phyloP scores from a whole-genome alignment of 2,329 filamentous ascomycete species.

The Scedosporium minutisporum region DNA sequence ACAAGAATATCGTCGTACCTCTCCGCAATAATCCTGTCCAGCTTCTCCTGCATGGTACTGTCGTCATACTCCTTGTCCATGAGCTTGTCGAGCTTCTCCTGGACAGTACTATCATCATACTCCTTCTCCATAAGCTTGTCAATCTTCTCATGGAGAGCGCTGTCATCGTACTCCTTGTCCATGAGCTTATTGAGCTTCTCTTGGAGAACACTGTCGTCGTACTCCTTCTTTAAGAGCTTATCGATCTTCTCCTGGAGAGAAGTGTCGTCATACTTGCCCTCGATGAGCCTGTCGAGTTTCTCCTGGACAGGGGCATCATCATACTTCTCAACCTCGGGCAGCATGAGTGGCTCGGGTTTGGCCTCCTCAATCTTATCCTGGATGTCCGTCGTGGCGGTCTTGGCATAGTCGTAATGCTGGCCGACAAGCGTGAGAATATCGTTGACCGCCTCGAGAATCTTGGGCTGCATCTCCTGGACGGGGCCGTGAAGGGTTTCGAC shows the following conservation, averaged over 20 bases:
- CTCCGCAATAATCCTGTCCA: conserved; percentile 26
- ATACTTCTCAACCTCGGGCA: conserved; percentile 52
- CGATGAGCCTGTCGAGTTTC: conserved; percentile 37
- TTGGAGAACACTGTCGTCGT: conserved; percentile 12
- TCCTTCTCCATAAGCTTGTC: conserved; percentile 25
- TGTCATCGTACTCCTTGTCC: conserved; percentile 51
- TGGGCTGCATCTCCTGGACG: conserved; percentile 74
- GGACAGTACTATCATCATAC: no score
- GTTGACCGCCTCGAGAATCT: conserved; percentile 76
- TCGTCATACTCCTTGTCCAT: conserved; percentile 9
- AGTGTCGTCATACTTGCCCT: conserved; percentile 7
- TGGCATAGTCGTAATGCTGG: conserved; percentile 82
- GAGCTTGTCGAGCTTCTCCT: no score
- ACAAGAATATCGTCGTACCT: conserved; percentile 46
- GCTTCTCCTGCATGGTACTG: conserved; percentile 15
- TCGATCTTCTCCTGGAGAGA: conserved; percentile 15
- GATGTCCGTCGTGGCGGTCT: conserved; percentile 48
- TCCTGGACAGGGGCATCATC: conserved; percentile 38
- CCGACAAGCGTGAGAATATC: conserved; percentile 76
- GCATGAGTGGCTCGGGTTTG: conserved; percentile 48
- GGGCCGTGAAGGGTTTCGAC: conserved; percentile 71
- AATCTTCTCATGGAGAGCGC: conserved; percentile 31
- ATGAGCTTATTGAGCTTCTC: conserved; percentile 32
- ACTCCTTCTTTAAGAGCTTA: conserved; percentile 12
- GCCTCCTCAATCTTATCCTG: conserved; percentile 52